Evolutionary conservation across 768 basidiomycete species (phyloP).

Genomic region (Suillus subaureus): DNA sequence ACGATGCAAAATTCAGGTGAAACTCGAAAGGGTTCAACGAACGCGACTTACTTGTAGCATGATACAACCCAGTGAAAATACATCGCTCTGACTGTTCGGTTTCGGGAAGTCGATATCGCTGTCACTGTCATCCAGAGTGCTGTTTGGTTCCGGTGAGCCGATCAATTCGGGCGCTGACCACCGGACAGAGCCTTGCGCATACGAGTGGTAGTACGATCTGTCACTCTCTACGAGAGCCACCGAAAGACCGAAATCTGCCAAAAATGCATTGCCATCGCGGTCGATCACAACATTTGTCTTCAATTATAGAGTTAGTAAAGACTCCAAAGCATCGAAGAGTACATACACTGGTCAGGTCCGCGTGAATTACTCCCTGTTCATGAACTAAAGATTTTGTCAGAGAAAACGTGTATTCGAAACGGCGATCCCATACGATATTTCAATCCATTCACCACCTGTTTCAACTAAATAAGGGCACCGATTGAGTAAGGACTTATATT

Average conservation of each 20-base stretch:
- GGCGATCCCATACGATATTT: not conserved
- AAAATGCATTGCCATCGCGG: not conserved
- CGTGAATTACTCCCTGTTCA: not conserved
- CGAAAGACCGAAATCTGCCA: not conserved
- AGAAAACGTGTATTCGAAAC: not conserved
- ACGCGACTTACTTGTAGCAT: not conserved
- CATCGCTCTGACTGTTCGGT: not conserved
- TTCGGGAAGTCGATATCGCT: not conserved
- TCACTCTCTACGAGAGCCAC: not conserved
- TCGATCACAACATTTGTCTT: not conserved
- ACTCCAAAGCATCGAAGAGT: not conserved
- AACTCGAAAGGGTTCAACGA: not conserved
- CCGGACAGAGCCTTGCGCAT: not conserved
- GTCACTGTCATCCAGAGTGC: not conserved
- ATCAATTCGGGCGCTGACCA: not conserved
- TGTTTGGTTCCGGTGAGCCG: not conserved
- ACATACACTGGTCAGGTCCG: constrained; percentile 2
- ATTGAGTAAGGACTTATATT: too few species aligned
- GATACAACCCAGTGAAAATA: constrained; percentile 4
- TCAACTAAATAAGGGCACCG: not conserved
- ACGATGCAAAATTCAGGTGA: not conserved
- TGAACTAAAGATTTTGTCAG: not conserved
- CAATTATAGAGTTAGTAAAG: not conserved
- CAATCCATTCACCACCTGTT: constrained; percentile 1
- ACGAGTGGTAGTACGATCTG: not conserved